Base-by-base conservation (phyloP, 805 yeast genomes). In the Kluyveromyces dobzhanskii region DNA sequence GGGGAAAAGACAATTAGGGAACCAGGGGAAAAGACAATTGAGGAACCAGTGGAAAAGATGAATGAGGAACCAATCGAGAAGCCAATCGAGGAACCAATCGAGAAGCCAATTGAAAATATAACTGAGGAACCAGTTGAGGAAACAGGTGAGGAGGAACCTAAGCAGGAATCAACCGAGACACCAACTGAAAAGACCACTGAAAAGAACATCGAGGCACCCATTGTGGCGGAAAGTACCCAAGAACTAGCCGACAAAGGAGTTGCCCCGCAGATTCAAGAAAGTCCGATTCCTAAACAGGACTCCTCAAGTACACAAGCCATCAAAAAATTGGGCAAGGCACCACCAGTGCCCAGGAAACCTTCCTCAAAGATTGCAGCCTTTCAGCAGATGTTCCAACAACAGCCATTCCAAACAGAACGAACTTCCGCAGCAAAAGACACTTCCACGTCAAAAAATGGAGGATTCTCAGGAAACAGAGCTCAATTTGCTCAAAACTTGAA, bases 321-420 rank as follows among this genome's bases (percentile, higher is more conserved):
- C 9, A 34, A 34, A 24, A 44, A 39, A 25, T 60, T 52, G 28
- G 54, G 50, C 30, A 64, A 66, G 1, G 74, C 85, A 11, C 86
- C 86, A 4, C 80, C 77, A 23, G 78, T 78, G 17, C 90, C 90
- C 3, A 81, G 81, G 50, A 83, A 83, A 49, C 77, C 85, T 13
- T 81, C 90, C 0, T 78, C 86, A 1, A 80, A 71, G 45, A 83
- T 83, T 43, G 87, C 88, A 1, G 87, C 87, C 0, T 83, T 83
- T 56, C 94, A 83, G 53, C 82, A 80, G 51, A 76, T 80, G 81
- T 65, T 83, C 39, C 73, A 73, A 36, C 66, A 68, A 44, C 73
- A 73, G 35, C 71, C 69, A 44, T 78, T 73, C 50, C 54, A 59
- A 26, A 60, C 65, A 40, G 66, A 67, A 31, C 58, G 56, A 38